These are phyloP conservation scores for Trichopus zeylanicus DNA, from an alignment of 116 monocot species.

Conservation along the genomic window DNA sequence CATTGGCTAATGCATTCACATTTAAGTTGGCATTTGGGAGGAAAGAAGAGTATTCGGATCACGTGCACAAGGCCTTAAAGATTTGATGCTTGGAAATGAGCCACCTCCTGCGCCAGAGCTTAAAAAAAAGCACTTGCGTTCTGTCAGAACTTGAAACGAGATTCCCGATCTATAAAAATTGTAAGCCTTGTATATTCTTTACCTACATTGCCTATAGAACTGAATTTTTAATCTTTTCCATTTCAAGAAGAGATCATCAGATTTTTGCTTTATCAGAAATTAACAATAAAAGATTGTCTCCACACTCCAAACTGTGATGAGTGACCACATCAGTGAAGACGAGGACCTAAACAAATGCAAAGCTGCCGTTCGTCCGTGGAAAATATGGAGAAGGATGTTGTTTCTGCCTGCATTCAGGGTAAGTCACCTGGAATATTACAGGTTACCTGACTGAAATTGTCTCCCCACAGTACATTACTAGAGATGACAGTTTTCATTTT, in stretches of 20 bases:
- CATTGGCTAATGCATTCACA: background rate
- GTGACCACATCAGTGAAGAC: conserved; percentile 59
- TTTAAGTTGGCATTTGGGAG: conserved; percentile 89
- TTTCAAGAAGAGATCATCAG: no score
- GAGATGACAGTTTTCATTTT: no score
- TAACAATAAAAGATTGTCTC: conserved; percentile 88
- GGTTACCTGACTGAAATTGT: no score
- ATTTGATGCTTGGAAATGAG: conserved; percentile 79
- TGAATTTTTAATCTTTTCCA: no score
- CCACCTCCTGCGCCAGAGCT: conserved; percentile 59
- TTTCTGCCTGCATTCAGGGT: conserved; percentile 57
- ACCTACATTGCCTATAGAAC: no score
- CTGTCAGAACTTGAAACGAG: conserved; percentile 78
- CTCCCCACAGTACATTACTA: no score
- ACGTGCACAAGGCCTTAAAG: conserved; percentile 55
- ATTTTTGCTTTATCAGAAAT: conserved; percentile 49
- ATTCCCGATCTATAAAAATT: conserved; percentile 76
- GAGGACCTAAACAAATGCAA: conserved; percentile 69
- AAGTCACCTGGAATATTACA: conserved; percentile 13
- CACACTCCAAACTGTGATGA: conserved; percentile 65
- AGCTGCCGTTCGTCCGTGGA: conserved; percentile 38
- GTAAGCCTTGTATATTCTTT: conserved; percentile 31
- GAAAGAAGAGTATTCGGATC: conserved; percentile 98
- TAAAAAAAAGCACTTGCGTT: conserved; percentile 71
- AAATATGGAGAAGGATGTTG: conserved; percentile 93